These are phyloP conservation scores for Fibroporia radiculosa DNA, from an alignment of 768 basidiomycete genomes.

Conservation along the genomic window DNA sequence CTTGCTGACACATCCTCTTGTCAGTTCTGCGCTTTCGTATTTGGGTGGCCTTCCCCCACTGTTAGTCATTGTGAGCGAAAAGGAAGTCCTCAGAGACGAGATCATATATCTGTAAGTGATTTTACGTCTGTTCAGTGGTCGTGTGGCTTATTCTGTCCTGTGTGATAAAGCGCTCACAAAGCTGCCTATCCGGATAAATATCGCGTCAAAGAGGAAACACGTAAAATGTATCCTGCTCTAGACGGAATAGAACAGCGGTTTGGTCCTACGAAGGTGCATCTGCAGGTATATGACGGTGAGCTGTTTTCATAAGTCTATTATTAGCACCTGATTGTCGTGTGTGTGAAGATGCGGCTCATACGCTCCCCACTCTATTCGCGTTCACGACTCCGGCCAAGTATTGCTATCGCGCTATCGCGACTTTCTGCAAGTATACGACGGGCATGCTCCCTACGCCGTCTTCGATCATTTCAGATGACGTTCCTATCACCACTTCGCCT, in stretches of 20 bases:
- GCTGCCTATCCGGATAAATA: conserved; percentile 79
- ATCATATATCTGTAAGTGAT: conserved; percentile 70
- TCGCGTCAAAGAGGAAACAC: conserved; percentile 36
- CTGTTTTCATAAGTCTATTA: conserved; percentile 14
- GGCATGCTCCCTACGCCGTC: conserved; percentile 28
- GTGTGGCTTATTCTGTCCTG: too few species aligned
- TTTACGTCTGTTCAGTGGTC: too few species aligned
- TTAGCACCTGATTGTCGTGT: neutral
- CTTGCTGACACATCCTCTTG: conserved; percentile 68
- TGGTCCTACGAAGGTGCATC: conserved; percentile 74
- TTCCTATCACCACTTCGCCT: conserved; percentile 11
- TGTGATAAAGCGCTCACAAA: conserved; percentile 76
- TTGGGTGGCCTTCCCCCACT: conserved; percentile 89
- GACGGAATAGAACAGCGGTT: conserved; percentile 44
- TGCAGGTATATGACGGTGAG: conserved; percentile 87
- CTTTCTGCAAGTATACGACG: conserved; percentile 61
- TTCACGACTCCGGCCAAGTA: conserved; percentile 76
- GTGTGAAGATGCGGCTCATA: conserved; percentile 58
- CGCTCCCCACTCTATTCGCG: conserved; percentile 65
- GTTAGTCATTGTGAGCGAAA: conserved; percentile 77
- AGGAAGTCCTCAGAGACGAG: conserved; percentile 90
- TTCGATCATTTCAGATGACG: neutral
- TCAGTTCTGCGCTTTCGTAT: conserved; percentile 75
- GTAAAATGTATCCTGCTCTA: conserved; percentile 49
- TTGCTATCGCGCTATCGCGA: conserved; percentile 71